A percentile compares a stretch with the other conserved stretches of the same genome.
Conservation (phyloP, 2,329 filamentous ascomycete species). For the Fusarium zealandicum region DNA sequence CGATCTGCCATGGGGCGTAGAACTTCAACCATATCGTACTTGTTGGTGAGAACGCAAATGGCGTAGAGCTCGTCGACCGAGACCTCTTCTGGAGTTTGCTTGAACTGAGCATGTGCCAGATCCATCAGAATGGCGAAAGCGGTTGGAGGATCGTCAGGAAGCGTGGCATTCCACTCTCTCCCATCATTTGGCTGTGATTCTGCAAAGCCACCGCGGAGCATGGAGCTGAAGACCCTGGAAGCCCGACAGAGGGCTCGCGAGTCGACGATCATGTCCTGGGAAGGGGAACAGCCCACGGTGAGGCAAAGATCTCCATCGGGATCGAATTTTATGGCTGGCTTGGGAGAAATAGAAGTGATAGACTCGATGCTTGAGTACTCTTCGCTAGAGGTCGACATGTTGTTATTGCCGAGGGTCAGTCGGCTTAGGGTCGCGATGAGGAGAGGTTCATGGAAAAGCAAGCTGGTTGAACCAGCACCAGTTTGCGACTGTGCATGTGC, state of each 20-base stretch:
- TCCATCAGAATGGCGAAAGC: constrained; percentile 19
- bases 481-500: too few relatives aligned
- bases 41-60: constrained; percentile 17
- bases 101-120: constrained; percentile 14
- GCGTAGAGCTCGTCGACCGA: constrained; percentile 10
- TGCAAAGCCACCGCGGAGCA: not conserved
- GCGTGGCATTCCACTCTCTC: constrained; percentile 2
- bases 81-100: constrained; percentile 3
- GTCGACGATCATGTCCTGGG: constrained; percentile 15
- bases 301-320: constrained; percentile 14
- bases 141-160: constrained; percentile 7
- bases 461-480: too few relatives aligned
- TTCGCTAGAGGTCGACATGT: too few relatives aligned
- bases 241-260: constrained; percentile 21
- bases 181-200: not conserved
- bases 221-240: not conserved
- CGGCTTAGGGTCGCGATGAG: too few relatives aligned
- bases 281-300: not conserved
- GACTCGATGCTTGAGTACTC: too few relatives aligned
- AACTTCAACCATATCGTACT: constrained; percentile 26
- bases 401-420: too few relatives aligned
- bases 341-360: not conserved
- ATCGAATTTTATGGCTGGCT: constrained; percentile 7
- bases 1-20: constrained; percentile 23
- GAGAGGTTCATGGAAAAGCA: too few relatives aligned